Percentiles rank a stretch among this genome's conserved stretches.
phyloP scores from a whole-genome alignment of 2,329 filamentous ascomycete genomes.

The Neonectria coccinea region DNA sequence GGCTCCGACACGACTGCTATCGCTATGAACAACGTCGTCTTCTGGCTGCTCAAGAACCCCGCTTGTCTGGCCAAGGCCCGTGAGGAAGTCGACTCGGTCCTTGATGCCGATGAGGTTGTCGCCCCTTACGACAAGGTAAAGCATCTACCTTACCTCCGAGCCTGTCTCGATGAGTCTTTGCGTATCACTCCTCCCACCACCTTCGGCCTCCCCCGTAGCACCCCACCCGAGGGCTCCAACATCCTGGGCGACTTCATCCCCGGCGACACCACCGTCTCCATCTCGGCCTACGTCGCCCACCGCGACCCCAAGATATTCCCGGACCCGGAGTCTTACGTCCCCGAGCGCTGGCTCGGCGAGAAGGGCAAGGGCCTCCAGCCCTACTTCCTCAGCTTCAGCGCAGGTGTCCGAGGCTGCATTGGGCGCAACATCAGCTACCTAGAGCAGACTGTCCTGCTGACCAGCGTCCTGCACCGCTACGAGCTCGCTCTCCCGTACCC shows the following conservation, averaged over 20 bases:
- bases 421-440: conserved; percentile 56
- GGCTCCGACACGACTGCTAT: conserved; percentile 62
- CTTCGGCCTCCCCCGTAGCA: conserved; percentile 45
- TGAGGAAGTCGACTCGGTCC: conserved; percentile 58
- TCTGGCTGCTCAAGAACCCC: conserved; percentile 63
- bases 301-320: conserved; percentile 55
- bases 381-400: conserved; percentile 57
- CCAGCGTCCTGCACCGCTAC: conserved; percentile 56
- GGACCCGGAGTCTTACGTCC: conserved; percentile 53
- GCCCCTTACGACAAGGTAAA: conserved; percentile 63
- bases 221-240: conserved; percentile 45
- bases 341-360: conserved; percentile 56
- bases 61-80: conserved; percentile 53
- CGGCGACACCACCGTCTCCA: conserved; percentile 52
- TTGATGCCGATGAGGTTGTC: conserved; percentile 57
- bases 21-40: conserved; percentile 65
- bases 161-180: conserved; percentile 62
- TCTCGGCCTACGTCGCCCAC: conserved; percentile 54
- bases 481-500: conserved; percentile 50
- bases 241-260: conserved; percentile 51
- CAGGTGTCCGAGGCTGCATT: conserved; percentile 56
- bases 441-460: conserved; percentile 59
- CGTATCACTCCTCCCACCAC: conserved; percentile 49
- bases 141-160: conserved; percentile 63
- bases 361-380: conserved; percentile 50